Evolutionary conservation across 2,329 filamentous ascomycete species (phyloP).

Genomic region (Cucurbitaria berberidis): DNA sequence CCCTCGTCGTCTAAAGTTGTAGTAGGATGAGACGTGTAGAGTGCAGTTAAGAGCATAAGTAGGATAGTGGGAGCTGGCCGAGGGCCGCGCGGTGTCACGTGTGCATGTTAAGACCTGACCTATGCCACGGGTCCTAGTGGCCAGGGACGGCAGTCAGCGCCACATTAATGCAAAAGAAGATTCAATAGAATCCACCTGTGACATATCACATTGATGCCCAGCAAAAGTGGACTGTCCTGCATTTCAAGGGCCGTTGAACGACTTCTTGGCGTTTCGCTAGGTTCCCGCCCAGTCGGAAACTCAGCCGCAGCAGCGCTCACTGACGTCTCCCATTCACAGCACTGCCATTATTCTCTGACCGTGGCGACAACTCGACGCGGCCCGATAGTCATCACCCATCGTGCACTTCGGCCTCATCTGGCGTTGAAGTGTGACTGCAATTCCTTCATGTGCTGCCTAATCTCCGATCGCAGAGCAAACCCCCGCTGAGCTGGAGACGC

Average conservation of each 20-base stretch:
- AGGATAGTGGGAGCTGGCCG: not conserved
- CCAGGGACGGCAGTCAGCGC: not conserved
- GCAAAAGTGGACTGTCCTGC: too few species aligned
- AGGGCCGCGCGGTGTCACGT: constrained; percentile 14
- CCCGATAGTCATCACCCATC: constrained; percentile 10
- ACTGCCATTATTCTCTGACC: constrained; percentile 23
- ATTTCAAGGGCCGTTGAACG: not conserved
- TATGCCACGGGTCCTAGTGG: not conserved
- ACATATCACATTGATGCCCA: too few species aligned
- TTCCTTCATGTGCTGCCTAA: constrained; percentile 40
- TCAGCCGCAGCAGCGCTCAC: constrained; percentile 27
- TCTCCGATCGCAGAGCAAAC: constrained; percentile 22
- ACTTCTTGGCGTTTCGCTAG: constrained; percentile 15
- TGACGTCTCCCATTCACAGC: constrained; percentile 31
- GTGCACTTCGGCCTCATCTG: constrained; percentile 6
- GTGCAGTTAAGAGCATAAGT: not conserved
- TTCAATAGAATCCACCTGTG: too few species aligned
- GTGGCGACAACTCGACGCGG: constrained; percentile 26
- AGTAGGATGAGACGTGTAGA: not conserved
- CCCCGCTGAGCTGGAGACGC: constrained; percentile 38
- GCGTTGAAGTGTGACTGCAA: constrained; percentile 15
- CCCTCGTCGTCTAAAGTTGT: not conserved
- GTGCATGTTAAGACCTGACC: constrained; percentile 3
- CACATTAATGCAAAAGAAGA: not conserved
- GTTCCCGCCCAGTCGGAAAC: constrained; percentile 26